Evolutionary conservation across 2,329 filamentous ascomycete species (phyloP).

Genomic region (Curvularia sp.): DNA sequence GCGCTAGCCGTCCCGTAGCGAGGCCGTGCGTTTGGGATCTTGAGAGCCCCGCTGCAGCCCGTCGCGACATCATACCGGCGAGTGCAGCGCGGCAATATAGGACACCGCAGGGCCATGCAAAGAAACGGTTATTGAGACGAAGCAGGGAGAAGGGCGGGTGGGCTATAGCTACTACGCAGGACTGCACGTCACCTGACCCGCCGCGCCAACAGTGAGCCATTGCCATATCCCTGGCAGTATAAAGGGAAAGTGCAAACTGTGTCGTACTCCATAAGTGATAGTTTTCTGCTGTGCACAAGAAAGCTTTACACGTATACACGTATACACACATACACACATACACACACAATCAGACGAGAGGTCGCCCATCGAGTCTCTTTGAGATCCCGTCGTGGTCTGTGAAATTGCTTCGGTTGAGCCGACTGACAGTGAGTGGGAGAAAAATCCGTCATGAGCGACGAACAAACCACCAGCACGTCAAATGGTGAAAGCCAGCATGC

Average conservation of each 20-base stretch:
- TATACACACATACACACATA: no score
- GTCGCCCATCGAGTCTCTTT: neutral
- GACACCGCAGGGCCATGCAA: neutral
- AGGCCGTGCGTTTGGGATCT: slow-evolving; percentile 27
- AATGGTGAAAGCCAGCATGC: slow-evolving; percentile 22
- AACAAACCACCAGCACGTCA: slow-evolving; percentile 12
- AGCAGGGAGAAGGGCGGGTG: neutral
- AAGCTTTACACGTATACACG: neutral
- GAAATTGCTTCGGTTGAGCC: neutral
- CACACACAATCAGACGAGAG: neutral
- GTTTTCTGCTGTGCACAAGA: neutral
- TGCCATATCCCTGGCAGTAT: slow-evolving; percentile 19
- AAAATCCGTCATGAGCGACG: slow-evolving; percentile 22
- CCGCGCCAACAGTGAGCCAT: slow-evolving; percentile 3
- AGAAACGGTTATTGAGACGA: neutral
- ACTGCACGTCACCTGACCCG: slow-evolving; percentile 7
- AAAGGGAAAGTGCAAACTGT: neutral
- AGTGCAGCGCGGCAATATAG: neutral
- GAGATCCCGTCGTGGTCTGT: neutral
- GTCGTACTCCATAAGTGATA: neutral
- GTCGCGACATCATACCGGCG: slow-evolving; percentile 14
- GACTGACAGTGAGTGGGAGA: neutral
- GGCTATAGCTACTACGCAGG: neutral
- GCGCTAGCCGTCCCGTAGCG: slow-evolving; percentile 30
- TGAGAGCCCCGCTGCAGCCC: slow-evolving; percentile 16